A percentile compares a stretch with the other conserved stretches of the same genome.
Evolutionary conservation across 306 rosid species (phyloP).

Genomic region (Cicer yamashitae): DNA sequence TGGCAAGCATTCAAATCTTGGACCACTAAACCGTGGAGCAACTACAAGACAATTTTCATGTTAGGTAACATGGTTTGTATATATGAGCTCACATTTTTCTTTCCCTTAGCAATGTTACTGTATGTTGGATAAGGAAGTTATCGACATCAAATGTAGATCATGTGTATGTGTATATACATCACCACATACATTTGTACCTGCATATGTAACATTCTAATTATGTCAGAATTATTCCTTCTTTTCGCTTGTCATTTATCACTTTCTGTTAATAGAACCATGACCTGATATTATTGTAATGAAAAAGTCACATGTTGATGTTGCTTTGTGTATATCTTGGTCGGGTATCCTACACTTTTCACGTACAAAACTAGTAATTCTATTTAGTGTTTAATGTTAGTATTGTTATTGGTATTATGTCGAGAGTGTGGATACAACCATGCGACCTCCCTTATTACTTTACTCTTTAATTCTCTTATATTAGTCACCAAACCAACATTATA

Average conservation of each 20-base stretch:
- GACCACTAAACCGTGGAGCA: constrained; percentile 39
- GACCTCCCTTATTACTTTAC: no score
- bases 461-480: no score
- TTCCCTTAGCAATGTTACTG: constrained; percentile 5
- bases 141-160: constrained; percentile 20
- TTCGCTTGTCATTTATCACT: constrained; percentile 5
- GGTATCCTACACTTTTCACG: no score
- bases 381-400: no score
- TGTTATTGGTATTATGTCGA: no score
- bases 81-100: not conserved
- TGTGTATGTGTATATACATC: constrained; percentile 36
- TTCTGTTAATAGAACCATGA: constrained; percentile 26
- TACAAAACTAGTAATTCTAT: no score
- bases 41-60: constrained; percentile 31
- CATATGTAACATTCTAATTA: constrained; percentile 14
- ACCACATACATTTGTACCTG: constrained; percentile 23
- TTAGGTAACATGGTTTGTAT: constrained; percentile 41
- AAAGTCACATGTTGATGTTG: no score
- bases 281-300: no score
- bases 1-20: constrained; percentile 44
- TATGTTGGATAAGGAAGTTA: constrained; percentile 38
- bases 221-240: constrained; percentile 34
- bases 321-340: no score
- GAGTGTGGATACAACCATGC: no score
- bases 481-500: no score